Evolutionary conservation across 208 protist genomes (phyloP).

Genomic region (Endotrypanum monterogeii): DNA sequence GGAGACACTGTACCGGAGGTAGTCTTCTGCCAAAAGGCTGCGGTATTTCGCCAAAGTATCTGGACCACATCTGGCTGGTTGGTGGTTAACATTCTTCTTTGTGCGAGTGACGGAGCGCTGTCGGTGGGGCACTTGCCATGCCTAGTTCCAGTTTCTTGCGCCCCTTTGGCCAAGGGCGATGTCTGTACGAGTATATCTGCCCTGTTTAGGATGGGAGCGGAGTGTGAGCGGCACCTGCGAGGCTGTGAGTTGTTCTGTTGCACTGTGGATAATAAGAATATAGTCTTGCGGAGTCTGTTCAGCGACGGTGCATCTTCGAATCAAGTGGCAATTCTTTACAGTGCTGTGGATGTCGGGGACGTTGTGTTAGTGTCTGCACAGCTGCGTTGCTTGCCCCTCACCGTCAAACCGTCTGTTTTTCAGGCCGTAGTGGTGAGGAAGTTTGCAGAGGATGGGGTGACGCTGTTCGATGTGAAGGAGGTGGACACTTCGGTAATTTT

Average conservation of each 20-base stretch:
- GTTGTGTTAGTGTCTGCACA: conserved; percentile 36
- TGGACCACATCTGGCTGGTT: conserved; percentile 10
- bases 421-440: conserved; percentile 42
- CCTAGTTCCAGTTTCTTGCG: conserved; percentile 27
- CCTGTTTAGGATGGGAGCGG: conserved; percentile 31
- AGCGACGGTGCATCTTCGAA: conserved; percentile 9
- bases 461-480: conserved; percentile 53
- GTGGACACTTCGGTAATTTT: conserved; percentile 28
- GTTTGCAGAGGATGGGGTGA: conserved; percentile 30
- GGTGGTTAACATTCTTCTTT: conserved; percentile 43
- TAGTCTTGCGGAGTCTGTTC: conserved; percentile 22
- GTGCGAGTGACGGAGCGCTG: conserved; percentile 30
- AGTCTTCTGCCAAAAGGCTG: conserved; percentile 44
- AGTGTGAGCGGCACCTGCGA: conserved; percentile 39
- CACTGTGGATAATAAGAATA: conserved; percentile 4
- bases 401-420: conserved; percentile 13
- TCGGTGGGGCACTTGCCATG: conserved; percentile 40
- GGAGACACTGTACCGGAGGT: conserved; percentile 36
- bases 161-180: conserved; percentile 9
- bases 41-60: not conserved
- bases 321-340: conserved; percentile 50
- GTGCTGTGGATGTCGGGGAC: conserved; percentile 41
- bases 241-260: conserved; percentile 37
- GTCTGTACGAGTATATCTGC: conserved; percentile 28
- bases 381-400: conserved; percentile 13